Percentiles rank a stretch among this genome's conserved stretches.
phyloP scores from a whole-genome alignment of 768 basidiomycete species.

The Calvatia gigantea region DNA sequence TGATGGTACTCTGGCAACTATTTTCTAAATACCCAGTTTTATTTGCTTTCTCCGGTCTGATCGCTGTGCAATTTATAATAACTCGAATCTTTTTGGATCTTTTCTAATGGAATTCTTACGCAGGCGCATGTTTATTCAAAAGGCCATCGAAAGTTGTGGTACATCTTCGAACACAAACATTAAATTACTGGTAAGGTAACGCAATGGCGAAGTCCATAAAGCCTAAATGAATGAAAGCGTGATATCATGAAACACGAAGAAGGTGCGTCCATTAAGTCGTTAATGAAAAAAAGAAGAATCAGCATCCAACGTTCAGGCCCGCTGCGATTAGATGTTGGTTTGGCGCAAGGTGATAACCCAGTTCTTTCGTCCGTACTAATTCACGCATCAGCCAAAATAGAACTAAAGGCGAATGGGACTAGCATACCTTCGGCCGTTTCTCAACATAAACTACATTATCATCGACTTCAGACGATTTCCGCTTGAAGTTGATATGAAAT shows the following conservation, averaged over 20 bases:
- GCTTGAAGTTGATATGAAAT: slow-evolving; percentile 36
- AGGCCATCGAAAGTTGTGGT: neutral
- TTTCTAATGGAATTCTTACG: neutral
- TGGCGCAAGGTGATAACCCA: slow-evolving; percentile 9
- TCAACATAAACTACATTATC: slow-evolving; percentile 19
- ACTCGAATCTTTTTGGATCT: neutral
- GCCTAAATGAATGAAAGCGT: neutral
- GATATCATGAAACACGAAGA: neutral
- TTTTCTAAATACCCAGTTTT: slow-evolving; percentile 38
- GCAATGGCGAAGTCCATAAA: no score
- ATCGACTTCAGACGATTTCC: slow-evolving; percentile 20
- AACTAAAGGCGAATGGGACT: neutral
- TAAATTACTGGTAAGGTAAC: neutral
- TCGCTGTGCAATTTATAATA: slow-evolving; percentile 4
- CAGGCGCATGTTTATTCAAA: neutral
- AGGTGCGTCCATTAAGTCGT: neutral
- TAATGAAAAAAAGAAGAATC: neutral
- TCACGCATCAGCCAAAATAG: neutral
- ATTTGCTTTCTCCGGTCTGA: neutral
- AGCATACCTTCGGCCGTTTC: slow-evolving; percentile 37
- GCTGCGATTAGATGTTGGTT: neutral
- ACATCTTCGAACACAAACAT: neutral
- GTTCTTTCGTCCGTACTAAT: slow-evolving; percentile 18
- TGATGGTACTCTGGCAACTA: slow-evolving; percentile 54
- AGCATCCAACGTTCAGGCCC: neutral